Base-by-base conservation (phyloP, 2,329 filamentous ascomycete species). In the Aspergillus pseudoglaucus region DNA sequence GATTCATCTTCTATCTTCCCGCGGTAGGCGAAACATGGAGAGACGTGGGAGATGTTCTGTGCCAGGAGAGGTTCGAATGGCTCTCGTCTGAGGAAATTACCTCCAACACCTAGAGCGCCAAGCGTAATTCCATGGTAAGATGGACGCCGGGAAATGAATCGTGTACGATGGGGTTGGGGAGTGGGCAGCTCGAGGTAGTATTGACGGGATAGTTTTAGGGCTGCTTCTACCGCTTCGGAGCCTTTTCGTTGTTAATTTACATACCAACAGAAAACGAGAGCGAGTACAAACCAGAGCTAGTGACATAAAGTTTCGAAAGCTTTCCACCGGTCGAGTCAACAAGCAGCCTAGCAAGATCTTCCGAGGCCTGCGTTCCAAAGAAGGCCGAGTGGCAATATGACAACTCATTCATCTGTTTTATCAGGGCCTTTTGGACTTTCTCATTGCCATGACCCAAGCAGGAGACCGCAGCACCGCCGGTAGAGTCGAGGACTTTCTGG, bases 61-160 rank as follows among this genome's bases (percentile, higher is more conserved):
- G 77, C 66, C 2, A 87, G 68, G 20, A 85, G 73, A 1, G 75
- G 74, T 55, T 83, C 77, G 57, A 84, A 90, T 1, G 81, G 75
- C 1, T 75, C 72, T 48, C 82, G 77, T 32, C 87, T 75, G 4
- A 72, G 70, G 3, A 75, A 66, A 61, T 88, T 81, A 8, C 84
- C 84, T 8, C 84, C 77, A 14, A 85, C 71, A 0, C 79, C 77
- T 46, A 90, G 73, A 1, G 85, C 75, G 0, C 85, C 85, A 0
- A 90, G 63, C 0, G 85, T 88, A 23, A 77, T 82, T 5, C 86
- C 86, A 56, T 90, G 86, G 57, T 87, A 90, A 9, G 81, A 84
- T 18, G 81, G 75, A 25, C 79, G 68, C 14, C 85, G 76, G 5
- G 81, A 74, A 55, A 90, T 85, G 65, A 85, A 85, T 42, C 77